These are phyloP conservation scores for Pluteus cervinus DNA, from an alignment of 768 basidiomycete species.

Conservation along the genomic window DNA sequence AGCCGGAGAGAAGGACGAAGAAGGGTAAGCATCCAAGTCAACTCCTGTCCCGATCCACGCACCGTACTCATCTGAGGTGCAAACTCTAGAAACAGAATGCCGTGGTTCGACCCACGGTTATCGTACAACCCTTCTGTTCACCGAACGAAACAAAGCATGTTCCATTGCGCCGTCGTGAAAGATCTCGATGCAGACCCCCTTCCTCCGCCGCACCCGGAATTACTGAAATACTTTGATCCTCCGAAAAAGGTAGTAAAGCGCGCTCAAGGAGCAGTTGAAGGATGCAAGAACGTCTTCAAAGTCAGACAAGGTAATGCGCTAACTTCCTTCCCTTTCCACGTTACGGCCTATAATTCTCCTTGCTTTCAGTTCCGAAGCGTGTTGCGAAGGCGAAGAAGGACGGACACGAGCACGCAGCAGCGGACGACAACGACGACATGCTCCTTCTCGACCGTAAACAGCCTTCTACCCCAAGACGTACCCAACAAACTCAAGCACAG, in stretches of 20 bases:
- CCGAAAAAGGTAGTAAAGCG: conserved; percentile 64
- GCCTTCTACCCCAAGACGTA: conserved; percentile 11
- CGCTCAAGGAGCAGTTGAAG: conserved; percentile 47
- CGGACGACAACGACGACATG: conserved; percentile 54
- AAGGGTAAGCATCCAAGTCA: conserved; percentile 43
- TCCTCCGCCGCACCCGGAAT: conserved; percentile 80
- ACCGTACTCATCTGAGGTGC: conserved; percentile 4
- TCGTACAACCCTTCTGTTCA: conserved; percentile 91
- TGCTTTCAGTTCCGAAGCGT: conserved; percentile 53
- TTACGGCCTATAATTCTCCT: neutral
- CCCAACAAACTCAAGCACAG: conserved; percentile 11
- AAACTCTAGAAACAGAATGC: conserved; percentile 39
- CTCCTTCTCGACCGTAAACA: conserved; percentile 50
- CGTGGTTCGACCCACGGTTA: conserved; percentile 74
- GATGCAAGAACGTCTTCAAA: conserved; percentile 62
- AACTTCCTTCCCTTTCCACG: neutral
- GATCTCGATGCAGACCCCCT: conserved; percentile 73
- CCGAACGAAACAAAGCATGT: conserved; percentile 87
- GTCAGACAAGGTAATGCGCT: conserved; percentile 64
- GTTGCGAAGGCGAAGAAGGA: conserved; percentile 52
- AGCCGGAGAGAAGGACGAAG: conserved; percentile 69
- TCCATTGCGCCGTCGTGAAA: conserved; percentile 75
- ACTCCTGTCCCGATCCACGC: neutral
- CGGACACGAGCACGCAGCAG: conserved; percentile 53
- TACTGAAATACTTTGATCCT: conserved; percentile 79